Evolutionary conservation across 2,329 filamentous ascomycete genomes (phyloP).

Genomic region (Lasiodiplodia gonubiensis): DNA sequence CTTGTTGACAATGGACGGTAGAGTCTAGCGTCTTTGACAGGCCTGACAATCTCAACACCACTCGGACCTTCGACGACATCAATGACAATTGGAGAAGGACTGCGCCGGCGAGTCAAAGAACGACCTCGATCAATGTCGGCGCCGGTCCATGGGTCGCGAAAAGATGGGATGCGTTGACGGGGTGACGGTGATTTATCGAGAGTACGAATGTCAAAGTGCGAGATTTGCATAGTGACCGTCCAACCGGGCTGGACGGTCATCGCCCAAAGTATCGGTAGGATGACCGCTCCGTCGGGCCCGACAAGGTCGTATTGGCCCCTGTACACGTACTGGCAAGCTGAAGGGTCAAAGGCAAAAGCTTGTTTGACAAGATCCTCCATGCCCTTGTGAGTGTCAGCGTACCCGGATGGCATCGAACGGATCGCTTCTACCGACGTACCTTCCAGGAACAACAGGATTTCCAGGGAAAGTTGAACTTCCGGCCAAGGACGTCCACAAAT

Average conservation of each 20-base stretch:
- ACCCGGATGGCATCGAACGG: neutral
- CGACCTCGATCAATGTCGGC: neutral
- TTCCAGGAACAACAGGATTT: slow-evolving; percentile 82
- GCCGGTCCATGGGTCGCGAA: neutral
- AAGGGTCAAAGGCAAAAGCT: slow-evolving; percentile 54
- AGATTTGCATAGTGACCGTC: slow-evolving; percentile 57
- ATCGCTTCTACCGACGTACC: slow-evolving; percentile 59
- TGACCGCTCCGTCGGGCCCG: slow-evolving; percentile 56
- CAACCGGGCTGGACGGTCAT: slow-evolving; percentile 54
- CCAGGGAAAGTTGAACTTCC: slow-evolving; percentile 92
- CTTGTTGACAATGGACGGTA: neutral
- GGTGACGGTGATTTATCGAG: neutral
- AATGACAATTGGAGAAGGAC: neutral
- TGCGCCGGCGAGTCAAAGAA: neutral
- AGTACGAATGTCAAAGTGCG: slow-evolving; percentile 49
- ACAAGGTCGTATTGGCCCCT: slow-evolving; percentile 55
- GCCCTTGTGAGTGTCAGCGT: slow-evolving; percentile 40
- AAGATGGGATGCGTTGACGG: neutral
- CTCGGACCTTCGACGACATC: slow-evolving; percentile 3
- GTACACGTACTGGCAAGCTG: slow-evolving; percentile 53
- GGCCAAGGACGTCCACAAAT: slow-evolving; percentile 88
- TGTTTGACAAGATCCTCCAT: slow-evolving; percentile 58
- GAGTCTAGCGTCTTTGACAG: neutral
- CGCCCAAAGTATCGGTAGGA: slow-evolving; percentile 57
- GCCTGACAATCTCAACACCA: neutral